Evolutionary conservation across 2,329 filamentous ascomycete genomes (phyloP), one percentile per base, ranked within the genome.

Genomic region (Drechslerella dactyloides): DNA sequence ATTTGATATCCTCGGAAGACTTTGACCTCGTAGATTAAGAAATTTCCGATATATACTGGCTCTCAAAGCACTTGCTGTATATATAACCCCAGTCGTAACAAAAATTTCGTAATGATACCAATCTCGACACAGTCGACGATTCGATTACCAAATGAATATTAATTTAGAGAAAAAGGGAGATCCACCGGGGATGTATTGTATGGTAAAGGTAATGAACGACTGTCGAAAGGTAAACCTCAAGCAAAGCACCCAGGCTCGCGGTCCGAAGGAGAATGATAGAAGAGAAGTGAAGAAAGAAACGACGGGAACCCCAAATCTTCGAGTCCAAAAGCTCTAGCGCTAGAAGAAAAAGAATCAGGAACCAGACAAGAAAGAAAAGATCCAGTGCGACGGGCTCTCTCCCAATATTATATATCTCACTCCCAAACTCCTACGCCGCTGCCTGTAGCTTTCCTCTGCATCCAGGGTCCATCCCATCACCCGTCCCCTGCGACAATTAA

Each of bases 161-260:
- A 54, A 54, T 54, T 46, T 55, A 48, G 46, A 68, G 55, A 73
- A 55, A 69, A n/a, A n/a, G n/a, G n/a, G n/a, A n/a, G n/a, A 75
- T 75, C 75, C 69, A 61, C 75, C 74, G 73, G 74, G 74, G 74
- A 75, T 75, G 63, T 62, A 53, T 73, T 58, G 51, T 42, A 63
- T 56, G 21, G 60, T 30, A 56, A 53, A 21, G 46, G 23, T 46
- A 63, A 56, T 53, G 56, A 69, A 65, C 59, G 68, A 72, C 64
- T 30, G 58, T 51, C 27, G 27, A 33, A 33, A 33, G 27, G 27
- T 33, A 33, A 33, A 33, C 27, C 27, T 33, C 27, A 33, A 72
- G 64, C 30, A 55, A 72, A 65, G 60, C 60, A 56, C 68, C 68
- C 68, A 72, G 68, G 68, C 68, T 65, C 68, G 68, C 64, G 53